phyloP scores from a whole-genome alignment of 1,139 yeast genomes.

The Yamadazyma atmosphaerica region DNA sequence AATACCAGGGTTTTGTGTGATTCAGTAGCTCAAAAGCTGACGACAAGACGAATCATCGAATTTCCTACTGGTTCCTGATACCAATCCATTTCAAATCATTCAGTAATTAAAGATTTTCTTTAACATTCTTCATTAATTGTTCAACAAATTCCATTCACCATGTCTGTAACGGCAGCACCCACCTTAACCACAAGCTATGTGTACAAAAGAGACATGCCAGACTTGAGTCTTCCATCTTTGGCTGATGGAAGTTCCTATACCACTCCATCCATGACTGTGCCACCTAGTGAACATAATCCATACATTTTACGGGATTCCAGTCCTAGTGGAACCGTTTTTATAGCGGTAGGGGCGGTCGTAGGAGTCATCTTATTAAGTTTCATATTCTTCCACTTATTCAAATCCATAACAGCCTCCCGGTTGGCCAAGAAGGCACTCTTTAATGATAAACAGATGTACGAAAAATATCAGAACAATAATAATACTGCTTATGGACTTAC shows the following conservation, averaged over 20 bases:
- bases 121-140: background rate
- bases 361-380: slow-evolving; percentile 54
- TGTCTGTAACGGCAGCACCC: slow-evolving; percentile 9
- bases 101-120: no score
- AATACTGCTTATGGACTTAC: slow-evolving; percentile 34
- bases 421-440: slow-evolving; percentile 37
- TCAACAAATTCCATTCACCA: background rate
- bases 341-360: slow-evolving; percentile 71
- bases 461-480: slow-evolving; percentile 38
- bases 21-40: no score
- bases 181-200: slow-evolving; percentile 13
- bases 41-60: no score
- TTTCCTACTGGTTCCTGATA: no score
- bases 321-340: slow-evolving; percentile 78
- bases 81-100: no score
- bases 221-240: slow-evolving; percentile 12
- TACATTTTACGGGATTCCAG: slow-evolving; percentile 49
- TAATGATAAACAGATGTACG: slow-evolving; percentile 35
- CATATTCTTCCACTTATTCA: slow-evolving; percentile 37
- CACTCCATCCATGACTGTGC: slow-evolving; percentile 60
- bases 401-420: slow-evolving; percentile 39
- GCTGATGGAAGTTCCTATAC: slow-evolving; percentile 21
- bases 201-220: slow-evolving; percentile 11
- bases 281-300: slow-evolving; percentile 56
- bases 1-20: no score